Conservation (phyloP, 805 yeast species). For the Monosporozyma solicola region DNA sequence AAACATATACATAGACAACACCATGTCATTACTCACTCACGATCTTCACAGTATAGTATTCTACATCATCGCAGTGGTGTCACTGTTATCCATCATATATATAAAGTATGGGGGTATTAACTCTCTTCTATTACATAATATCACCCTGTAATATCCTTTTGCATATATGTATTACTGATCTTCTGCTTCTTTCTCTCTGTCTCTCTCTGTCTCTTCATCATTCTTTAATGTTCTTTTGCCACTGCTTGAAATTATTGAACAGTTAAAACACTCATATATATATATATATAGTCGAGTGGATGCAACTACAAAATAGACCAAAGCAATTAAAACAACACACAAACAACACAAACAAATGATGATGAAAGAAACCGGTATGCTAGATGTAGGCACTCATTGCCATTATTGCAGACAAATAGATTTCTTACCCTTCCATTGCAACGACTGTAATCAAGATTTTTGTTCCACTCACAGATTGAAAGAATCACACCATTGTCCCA, state of each 20-base stretch:
- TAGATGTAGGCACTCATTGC: conserved; percentile 31
- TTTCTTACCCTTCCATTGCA: conserved; percentile 29
- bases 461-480: conserved; percentile 23
- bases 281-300: no score
- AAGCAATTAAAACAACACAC: not conserved
- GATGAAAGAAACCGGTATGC: conserved; percentile 24
- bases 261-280: no score
- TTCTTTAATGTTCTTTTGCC: no score
- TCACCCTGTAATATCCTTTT: not conserved
- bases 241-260: no score
- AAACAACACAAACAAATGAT: not conserved
- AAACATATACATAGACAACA: not conserved
- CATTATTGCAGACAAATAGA: conserved; percentile 26
- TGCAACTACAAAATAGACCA: not conserved
- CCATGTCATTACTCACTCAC: not conserved
- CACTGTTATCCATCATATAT: not conserved
- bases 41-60: not conserved
- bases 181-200: not conserved
- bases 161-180: no score
- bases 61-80: not conserved
- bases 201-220: not conserved
- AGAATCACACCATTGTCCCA: conserved; percentile 22
- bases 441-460: conserved; percentile 22
- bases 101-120: not conserved
- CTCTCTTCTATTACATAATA: not conserved